A percentile compares a stretch with the other conserved stretches of the same genome.
Conservation (phyloP, 2,329 filamentous ascomycete genomes). For the Didymella pomorum region DNA sequence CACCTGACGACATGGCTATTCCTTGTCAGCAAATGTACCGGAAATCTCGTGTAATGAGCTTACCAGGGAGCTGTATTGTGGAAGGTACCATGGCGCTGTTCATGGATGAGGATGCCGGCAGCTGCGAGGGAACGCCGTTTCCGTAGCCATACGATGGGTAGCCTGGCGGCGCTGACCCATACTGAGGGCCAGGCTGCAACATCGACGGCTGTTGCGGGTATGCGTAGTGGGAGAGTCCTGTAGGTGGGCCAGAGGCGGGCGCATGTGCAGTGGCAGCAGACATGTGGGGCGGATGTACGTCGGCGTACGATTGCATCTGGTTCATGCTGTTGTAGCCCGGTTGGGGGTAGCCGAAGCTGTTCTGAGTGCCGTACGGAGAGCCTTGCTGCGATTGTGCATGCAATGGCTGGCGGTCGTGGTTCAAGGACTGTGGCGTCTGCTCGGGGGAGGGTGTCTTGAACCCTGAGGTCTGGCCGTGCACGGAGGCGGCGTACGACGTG, state of each 20-base stretch:
- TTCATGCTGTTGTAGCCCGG: conserved; percentile 73
- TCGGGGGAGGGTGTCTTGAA: conserved; percentile 82
- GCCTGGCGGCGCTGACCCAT: conserved; percentile 65
- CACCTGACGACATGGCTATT: conserved; percentile 45
- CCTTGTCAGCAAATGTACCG: conserved; percentile 18
- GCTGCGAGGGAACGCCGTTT: conserved; percentile 78
- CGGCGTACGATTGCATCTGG: conserved; percentile 81
- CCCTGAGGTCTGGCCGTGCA: conserved; percentile 61
- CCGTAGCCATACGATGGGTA: conserved; percentile 77
- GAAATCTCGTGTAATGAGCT: conserved; percentile 28
- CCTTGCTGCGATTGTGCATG: conserved; percentile 51
- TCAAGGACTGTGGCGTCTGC: conserved; percentile 60
- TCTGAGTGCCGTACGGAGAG: conserved; percentile 51
- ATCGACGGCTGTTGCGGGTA: conserved; percentile 73
- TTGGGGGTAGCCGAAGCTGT: conserved; percentile 48
- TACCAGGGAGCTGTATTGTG: conserved; percentile 69
- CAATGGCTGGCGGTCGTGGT: conserved; percentile 47
- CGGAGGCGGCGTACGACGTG: conserved; percentile 64
- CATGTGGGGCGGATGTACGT: conserved; percentile 80
- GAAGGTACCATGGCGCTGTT: conserved; percentile 71
- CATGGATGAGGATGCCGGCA: conserved; percentile 76
- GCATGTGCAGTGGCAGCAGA: conserved; percentile 77
- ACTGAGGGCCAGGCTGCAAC: conserved; percentile 75
- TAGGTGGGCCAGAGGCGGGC: conserved; percentile 78
- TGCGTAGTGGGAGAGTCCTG: conserved; percentile 77